Evolutionary conservation across 352 stramenopile genomes (phyloP).

Genomic region (Elongisporangium anandrum): DNA sequence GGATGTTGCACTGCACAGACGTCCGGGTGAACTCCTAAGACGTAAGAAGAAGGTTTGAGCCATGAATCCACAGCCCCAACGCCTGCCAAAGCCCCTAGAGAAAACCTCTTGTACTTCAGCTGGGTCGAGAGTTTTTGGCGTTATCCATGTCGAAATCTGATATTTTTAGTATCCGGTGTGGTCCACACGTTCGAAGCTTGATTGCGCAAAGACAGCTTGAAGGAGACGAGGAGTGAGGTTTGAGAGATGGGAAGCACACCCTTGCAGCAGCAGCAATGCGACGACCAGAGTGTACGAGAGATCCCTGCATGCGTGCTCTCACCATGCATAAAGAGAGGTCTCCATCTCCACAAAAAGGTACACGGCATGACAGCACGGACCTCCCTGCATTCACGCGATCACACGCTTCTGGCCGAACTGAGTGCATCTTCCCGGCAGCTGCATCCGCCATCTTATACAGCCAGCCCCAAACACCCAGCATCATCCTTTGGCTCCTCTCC

Average conservation of each 20-base stretch:
- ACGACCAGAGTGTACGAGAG: not conserved
- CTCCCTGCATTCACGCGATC: not conserved
- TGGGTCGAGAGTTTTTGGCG: no score
- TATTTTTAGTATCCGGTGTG: not conserved
- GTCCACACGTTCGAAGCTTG: not conserved
- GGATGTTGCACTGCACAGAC: no score
- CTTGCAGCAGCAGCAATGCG: not conserved
- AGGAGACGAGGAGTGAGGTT: not conserved
- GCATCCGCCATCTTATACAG: not conserved
- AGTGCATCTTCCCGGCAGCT: not conserved
- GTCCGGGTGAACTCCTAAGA: no score
- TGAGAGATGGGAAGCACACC: not conserved
- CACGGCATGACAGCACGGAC: not conserved
- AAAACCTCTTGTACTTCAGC: no score
- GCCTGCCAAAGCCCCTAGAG: no score
- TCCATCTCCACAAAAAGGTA: not conserved
- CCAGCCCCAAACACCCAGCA: not conserved
- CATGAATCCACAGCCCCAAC: no score
- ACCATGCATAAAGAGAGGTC: no score
- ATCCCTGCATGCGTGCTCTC: not conserved
- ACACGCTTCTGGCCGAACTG: not conserved
- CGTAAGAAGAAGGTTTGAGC: no score
- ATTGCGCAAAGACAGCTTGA: not conserved
- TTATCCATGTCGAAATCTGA: no score
- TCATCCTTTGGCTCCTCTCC: not conserved